Percentiles rank a stretch among this genome's conserved stretches.
Evolutionary conservation across 768 basidiomycete genomes (phyloP).

Genomic region (Lactifluus pinguis): DNA sequence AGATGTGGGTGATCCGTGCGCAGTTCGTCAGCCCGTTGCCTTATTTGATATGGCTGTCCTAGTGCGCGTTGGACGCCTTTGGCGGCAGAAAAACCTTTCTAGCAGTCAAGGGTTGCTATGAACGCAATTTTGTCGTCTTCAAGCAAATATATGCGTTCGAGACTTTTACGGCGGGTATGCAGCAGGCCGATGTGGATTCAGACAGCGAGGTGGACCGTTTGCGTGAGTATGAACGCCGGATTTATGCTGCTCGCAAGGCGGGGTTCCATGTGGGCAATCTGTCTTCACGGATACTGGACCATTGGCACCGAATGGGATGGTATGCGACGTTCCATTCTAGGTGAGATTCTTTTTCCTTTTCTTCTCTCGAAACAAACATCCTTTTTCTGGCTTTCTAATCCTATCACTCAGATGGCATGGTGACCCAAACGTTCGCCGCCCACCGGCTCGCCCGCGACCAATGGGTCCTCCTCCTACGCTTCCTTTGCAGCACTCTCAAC

Average conservation of each 20-base stretch:
- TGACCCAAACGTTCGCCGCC: constrained; percentile 18
- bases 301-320: constrained; percentile 74
- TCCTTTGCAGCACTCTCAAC: constrained; percentile 10
- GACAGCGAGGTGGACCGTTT: constrained; percentile 55
- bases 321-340: constrained; percentile 64
- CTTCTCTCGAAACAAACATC: background rate
- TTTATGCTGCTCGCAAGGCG: constrained; percentile 54
- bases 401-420: constrained; percentile 17
- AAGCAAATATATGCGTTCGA: constrained; percentile 76
- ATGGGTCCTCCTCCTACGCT: constrained; percentile 20
- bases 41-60: background rate
- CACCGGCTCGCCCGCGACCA: constrained; percentile 15
- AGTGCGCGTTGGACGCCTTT: constrained; percentile 69
- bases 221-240: constrained; percentile 62
- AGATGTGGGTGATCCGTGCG: constrained; percentile 38
- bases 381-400: background rate
- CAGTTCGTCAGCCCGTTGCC: background rate
- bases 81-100: constrained; percentile 74
- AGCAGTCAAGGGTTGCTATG: constrained; percentile 77
- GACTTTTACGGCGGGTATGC: constrained; percentile 35
- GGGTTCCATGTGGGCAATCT: constrained; percentile 68
- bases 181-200: constrained; percentile 30
- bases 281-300: constrained; percentile 63
- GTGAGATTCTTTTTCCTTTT: constrained; percentile 27
- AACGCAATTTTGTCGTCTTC: constrained; percentile 78